Percentiles rank a stretch among this genome's conserved stretches.
phyloP scores from a whole-genome alignment of 2,329 filamentous ascomycete genomes.

The Alternaria rosae region DNA sequence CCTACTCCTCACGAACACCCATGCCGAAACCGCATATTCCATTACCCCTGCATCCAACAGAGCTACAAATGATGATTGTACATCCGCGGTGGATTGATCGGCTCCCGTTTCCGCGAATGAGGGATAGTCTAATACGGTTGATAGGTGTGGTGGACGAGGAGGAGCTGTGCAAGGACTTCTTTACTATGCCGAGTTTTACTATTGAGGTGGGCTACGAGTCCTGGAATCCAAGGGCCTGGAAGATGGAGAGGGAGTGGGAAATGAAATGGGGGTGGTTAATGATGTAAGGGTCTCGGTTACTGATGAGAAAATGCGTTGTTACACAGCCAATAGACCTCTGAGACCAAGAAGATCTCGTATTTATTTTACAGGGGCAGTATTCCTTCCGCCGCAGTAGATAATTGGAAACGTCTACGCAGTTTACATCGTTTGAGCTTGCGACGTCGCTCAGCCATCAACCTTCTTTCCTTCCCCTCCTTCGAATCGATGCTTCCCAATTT shows the following conservation, averaged over 20 bases:
- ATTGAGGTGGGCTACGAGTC: slow-evolving; percentile 33
- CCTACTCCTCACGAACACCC: slow-evolving; percentile 31
- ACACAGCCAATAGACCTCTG: background rate
- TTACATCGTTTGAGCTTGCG: background rate
- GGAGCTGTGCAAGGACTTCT: slow-evolving; percentile 47
- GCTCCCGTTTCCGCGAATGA: slow-evolving; percentile 52
- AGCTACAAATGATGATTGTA: slow-evolving; percentile 41
- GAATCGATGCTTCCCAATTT: slow-evolving; percentile 44
- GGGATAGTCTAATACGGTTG: slow-evolving; percentile 49
- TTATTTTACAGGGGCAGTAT: background rate
- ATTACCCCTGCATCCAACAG: slow-evolving; percentile 43
- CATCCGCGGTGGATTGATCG: slow-evolving; percentile 53
- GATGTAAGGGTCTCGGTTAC: background rate
- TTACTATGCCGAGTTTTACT: slow-evolving; percentile 44
- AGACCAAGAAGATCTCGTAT: background rate
- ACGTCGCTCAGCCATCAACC: slow-evolving; percentile 10
- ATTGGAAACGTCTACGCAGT: background rate
- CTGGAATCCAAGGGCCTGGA: slow-evolving; percentile 49
- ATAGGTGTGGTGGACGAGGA: slow-evolving; percentile 47
- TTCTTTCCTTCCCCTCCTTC: slow-evolving; percentile 18
- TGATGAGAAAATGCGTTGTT: background rate
- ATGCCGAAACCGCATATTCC: slow-evolving; percentile 28
- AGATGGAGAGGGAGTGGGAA: slow-evolving; percentile 43
- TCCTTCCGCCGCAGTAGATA: background rate
- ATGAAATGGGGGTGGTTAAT: slow-evolving; percentile 48